Percentiles rank a stretch among this genome's conserved stretches.
Evolutionary conservation across 768 basidiomycete genomes (phyloP).

Genomic region (Lanmaoa pseudosensibilis): DNA sequence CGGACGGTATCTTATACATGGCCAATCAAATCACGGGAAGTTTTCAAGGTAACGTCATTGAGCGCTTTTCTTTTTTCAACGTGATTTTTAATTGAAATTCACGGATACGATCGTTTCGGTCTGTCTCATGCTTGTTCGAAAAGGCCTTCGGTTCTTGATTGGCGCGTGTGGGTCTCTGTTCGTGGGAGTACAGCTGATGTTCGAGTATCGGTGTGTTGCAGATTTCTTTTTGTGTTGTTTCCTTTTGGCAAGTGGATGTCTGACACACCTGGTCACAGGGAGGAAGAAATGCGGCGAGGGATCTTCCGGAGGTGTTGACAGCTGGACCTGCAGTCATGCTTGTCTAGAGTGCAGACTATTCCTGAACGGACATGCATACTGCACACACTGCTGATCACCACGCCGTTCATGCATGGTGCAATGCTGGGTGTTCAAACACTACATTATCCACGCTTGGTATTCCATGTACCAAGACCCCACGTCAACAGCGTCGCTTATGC

Average conservation of each 20-base stretch:
- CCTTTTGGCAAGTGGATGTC: background rate
- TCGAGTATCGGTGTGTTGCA: slow-evolving; percentile 80
- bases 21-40: slow-evolving; percentile 59
- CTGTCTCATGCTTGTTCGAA: background rate
- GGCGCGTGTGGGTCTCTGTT: slow-evolving; percentile 67
- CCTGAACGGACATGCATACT: background rate
- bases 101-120: background rate
- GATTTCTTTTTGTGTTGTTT: background rate
- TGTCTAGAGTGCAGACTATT: background rate
- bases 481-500: background rate
- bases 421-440: background rate
- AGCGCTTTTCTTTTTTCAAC: background rate
- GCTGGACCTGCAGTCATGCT: too few species aligned
- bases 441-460: background rate
- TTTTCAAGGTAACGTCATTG: slow-evolving; percentile 52
- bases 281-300: slow-evolving; percentile 70
- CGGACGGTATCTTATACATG: slow-evolving; percentile 76
- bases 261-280: slow-evolving; percentile 40
- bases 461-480: too few species aligned
- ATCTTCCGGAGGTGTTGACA: slow-evolving; percentile 51
- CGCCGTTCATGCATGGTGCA: background rate
- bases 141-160: slow-evolving; percentile 68
- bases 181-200: slow-evolving; percentile 87
- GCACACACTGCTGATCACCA: background rate
- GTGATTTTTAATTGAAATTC: background rate